Conservation (phyloP, 441 rosid species). For the Erodium texanum region DNA sequence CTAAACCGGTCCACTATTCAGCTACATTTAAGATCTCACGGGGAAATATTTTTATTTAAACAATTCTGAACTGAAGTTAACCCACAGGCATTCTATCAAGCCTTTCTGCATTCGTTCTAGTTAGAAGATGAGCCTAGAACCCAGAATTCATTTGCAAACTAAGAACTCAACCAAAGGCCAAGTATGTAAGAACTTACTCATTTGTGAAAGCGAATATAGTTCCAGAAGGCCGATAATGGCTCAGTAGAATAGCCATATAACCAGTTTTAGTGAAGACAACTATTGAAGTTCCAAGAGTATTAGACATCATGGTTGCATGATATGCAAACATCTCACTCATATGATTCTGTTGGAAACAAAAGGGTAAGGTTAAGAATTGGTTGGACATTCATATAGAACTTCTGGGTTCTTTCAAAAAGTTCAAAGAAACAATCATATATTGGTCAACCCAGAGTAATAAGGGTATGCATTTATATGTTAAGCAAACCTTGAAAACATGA, state of each 20-base stretch:
- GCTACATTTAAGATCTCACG: too few relatives aligned
- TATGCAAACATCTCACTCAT: slow-evolving; percentile 99
- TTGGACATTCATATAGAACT: not conserved
- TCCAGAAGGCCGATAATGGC: slow-evolving; percentile 95
- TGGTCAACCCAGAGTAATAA: slow-evolving; percentile 13
- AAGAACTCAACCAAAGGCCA: not conserved
- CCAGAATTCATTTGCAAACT: not conserved
- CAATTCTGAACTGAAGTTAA: too few relatives aligned
- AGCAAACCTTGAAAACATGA: slow-evolving; percentile 67
- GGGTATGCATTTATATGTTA: not conserved
- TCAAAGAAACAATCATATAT: not conserved
- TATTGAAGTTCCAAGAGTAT: slow-evolving; percentile 88
- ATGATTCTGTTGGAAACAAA: slow-evolving; percentile 57
- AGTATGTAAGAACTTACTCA: slow-evolving; percentile 41
- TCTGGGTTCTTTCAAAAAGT: too few relatives aligned
- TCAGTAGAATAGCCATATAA: slow-evolving; percentile 79
- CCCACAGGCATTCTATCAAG: too few relatives aligned
- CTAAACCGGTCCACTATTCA: not conserved
- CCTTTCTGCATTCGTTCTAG: too few relatives aligned
- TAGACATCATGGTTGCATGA: slow-evolving; percentile 99
- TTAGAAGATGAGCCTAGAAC: not conserved
- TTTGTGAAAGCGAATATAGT: slow-evolving; percentile 94
- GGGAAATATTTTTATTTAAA: too few relatives aligned
- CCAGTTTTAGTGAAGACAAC: slow-evolving; percentile 96
- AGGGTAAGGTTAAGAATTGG: slow-evolving; percentile 4